Conservation (phyloP, 176 grass and related monocot species). For the Tillandsia leiboldiana region DNA sequence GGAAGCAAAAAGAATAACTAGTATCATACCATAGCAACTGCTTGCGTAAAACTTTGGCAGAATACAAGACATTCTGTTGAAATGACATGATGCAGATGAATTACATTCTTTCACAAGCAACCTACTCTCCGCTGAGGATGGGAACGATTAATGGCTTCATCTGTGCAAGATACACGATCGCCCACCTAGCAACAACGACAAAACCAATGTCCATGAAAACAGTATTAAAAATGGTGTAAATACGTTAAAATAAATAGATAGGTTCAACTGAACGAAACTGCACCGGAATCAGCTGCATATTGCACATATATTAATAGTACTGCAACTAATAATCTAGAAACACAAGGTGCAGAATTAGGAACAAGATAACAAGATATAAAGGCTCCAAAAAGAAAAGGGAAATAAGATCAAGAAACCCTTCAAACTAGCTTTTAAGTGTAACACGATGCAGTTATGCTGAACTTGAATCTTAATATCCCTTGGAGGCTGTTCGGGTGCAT, state of each 20-base stretch:
- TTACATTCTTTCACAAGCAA: neutral
- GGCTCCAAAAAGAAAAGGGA: too few relatives aligned
- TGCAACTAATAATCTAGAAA: too few relatives aligned
- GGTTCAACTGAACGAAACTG: neutral
- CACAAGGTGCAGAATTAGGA: too few relatives aligned
- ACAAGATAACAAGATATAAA: too few relatives aligned
- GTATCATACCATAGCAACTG: too few relatives aligned
- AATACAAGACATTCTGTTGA: neutral
- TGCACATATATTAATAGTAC: neutral
- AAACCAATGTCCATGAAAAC: neutral
- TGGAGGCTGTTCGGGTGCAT: too few relatives aligned
- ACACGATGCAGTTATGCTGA: too few relatives aligned
- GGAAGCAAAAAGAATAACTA: too few relatives aligned
- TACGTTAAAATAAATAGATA: neutral
- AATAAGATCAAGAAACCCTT: too few relatives aligned
- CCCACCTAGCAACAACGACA: constrained; percentile 21
- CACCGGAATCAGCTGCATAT: neutral
- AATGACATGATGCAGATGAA: neutral
- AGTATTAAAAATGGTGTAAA: neutral
- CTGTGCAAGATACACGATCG: constrained; percentile 28
- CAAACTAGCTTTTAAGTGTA: too few relatives aligned
- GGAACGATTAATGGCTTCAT: constrained; percentile 27
- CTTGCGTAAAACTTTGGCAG: neutral
- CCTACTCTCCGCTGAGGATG: constrained; percentile 21
- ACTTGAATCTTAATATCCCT: too few relatives aligned